phyloP scores from a whole-genome alignment of 257 asterid species.

The Prunella vulgaris region DNA sequence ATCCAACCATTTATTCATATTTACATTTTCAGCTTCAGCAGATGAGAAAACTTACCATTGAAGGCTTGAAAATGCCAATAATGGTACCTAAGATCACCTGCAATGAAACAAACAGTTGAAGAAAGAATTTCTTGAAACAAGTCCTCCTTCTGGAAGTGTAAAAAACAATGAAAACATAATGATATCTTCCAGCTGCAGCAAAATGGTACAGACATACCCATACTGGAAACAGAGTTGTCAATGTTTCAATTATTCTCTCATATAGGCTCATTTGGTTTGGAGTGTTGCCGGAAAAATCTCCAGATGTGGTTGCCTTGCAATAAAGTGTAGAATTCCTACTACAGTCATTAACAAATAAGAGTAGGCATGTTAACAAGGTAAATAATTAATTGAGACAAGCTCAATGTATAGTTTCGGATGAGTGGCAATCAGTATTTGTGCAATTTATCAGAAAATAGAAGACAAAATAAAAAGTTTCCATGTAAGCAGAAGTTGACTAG shows the following conservation, averaged over 20 bases:
- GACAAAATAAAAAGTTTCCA: background rate
- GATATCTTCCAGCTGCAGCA: slow-evolving; percentile 12
- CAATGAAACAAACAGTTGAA: slow-evolving; percentile 16
- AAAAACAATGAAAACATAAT: slow-evolving; percentile 10
- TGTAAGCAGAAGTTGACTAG: background rate
- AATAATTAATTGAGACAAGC: background rate
- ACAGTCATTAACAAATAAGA: slow-evolving; percentile 10
- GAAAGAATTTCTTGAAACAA: background rate
- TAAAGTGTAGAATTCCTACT: slow-evolving; percentile 39
- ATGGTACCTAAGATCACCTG: slow-evolving; percentile 93
- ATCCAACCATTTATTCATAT: slow-evolving; percentile 4
- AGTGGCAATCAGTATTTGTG: background rate
- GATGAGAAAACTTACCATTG: slow-evolving; percentile 51
- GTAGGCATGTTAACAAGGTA: background rate
- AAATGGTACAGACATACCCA: slow-evolving; percentile 61
- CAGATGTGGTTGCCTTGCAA: slow-evolving; percentile 76
- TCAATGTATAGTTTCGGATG: background rate
- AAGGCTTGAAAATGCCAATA: slow-evolving; percentile 89
- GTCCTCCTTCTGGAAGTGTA: slow-evolving; percentile 3
- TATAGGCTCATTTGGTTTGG: slow-evolving; percentile 62
- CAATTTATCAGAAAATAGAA: background rate
- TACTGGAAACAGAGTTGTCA: slow-evolving; percentile 88
- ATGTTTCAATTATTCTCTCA: slow-evolving; percentile 79
- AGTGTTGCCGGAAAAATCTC: slow-evolving; percentile 55
- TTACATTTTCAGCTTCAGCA: slow-evolving; percentile 19